These are phyloP conservation scores for Lasiosphaeria miniovina DNA, from an alignment of 495 filamentous ascomycete species.

Conservation along the genomic window DNA sequence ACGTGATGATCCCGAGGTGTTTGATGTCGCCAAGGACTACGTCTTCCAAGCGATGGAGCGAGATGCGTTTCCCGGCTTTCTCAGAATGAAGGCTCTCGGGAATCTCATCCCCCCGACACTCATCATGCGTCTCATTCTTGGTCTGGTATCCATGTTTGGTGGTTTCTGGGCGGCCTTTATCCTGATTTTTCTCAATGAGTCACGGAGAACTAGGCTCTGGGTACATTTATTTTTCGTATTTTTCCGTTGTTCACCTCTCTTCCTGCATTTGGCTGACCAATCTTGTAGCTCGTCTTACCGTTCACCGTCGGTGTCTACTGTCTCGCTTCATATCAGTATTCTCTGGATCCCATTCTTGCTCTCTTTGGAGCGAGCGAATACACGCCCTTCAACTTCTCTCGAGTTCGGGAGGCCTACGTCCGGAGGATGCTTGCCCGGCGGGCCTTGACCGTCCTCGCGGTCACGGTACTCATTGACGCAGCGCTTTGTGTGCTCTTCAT, in stretches of 20 bases:
- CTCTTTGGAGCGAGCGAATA: slow-evolving; percentile 91
- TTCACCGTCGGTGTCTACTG: slow-evolving; percentile 88
- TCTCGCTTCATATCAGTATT: slow-evolving; percentile 88
- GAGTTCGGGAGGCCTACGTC: slow-evolving; percentile 85
- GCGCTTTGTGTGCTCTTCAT: slow-evolving; percentile 80
- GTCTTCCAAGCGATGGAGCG: slow-evolving; percentile 99
- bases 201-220: slow-evolving; percentile 73
- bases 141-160: slow-evolving; percentile 82
- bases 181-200: slow-evolving; percentile 82
- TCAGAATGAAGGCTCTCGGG: slow-evolving; percentile 88
- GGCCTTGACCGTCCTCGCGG: slow-evolving; percentile 67
- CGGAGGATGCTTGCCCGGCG: slow-evolving; percentile 78
- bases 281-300: slow-evolving; percentile 75
- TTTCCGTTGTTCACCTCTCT: slow-evolving; percentile 20
- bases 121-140: slow-evolving; percentile 76
- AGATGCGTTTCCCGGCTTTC: slow-evolving; percentile 94
- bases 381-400: slow-evolving; percentile 84
- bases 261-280: slow-evolving; percentile 22
- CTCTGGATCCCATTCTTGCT: slow-evolving; percentile 85
- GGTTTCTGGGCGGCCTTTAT: slow-evolving; percentile 93
- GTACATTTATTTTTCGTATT: slow-evolving; percentile 46
- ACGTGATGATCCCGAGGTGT: slow-evolving; percentile 94
- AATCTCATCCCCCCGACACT: slow-evolving; percentile 88
- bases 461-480: slow-evolving; percentile 71
- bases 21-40: slow-evolving; percentile 96